These are phyloP conservation scores for Eucalyptus sp. DNA, from an alignment of 345 rosid species.

Conservation along the genomic window DNA sequence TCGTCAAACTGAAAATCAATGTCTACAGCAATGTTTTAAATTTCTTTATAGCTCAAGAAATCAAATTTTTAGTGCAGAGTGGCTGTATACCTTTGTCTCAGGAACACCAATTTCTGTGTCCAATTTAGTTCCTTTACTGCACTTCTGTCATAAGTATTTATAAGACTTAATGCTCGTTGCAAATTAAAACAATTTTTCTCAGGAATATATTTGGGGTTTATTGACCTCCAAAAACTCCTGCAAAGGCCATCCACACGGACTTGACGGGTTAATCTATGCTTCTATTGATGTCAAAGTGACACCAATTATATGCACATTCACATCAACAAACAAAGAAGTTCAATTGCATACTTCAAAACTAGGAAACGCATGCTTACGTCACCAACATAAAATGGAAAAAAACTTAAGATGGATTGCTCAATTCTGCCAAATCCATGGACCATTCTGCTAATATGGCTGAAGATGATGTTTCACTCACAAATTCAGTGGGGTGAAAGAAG, in stretches of 20 bases:
- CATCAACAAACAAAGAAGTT: not conserved
- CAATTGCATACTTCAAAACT: not conserved
- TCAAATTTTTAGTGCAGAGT: not conserved
- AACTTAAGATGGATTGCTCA: not conserved
- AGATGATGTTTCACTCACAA: not conserved
- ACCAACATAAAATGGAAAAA: not conserved
- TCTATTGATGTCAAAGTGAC: not conserved
- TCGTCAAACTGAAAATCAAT: not conserved
- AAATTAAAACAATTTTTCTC: not conserved
- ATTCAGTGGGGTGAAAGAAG: not conserved
- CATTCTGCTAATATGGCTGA: not conserved
- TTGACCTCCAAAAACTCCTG: not conserved
- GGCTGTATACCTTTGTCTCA: not conserved
- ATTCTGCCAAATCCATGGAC: not conserved
- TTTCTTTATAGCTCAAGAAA: not conserved
- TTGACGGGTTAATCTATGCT: not conserved
- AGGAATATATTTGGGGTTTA: not conserved
- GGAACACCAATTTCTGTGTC: not conserved
- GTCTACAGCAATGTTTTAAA: not conserved
- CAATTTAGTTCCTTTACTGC: not conserved
- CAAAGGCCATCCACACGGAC: not conserved
- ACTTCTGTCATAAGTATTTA: not conserved
- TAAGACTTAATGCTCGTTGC: not conserved
- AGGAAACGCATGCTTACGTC: not conserved
- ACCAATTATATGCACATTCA: not conserved